These are phyloP conservation scores for Diaporthe vaccinii DNA, from an alignment of 2,329 filamentous ascomycete species.

Conservation along the genomic window DNA sequence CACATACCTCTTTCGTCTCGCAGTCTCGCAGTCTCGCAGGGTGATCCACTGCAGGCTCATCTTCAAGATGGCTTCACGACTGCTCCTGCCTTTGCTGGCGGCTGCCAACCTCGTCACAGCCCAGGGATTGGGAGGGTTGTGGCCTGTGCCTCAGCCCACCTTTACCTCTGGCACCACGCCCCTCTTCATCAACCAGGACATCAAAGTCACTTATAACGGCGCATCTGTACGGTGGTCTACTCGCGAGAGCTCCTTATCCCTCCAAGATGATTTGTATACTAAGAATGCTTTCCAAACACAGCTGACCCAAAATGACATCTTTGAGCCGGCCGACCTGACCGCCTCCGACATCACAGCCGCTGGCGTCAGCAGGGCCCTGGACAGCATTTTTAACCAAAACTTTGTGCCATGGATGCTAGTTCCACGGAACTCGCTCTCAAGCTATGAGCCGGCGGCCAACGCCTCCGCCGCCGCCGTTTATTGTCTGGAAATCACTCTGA, in stretches of 20 bases:
- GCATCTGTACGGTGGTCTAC: slow-evolving; percentile 64
- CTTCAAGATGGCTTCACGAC: slow-evolving; percentile 45
- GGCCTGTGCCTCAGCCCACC: slow-evolving; percentile 65
- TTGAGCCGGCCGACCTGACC: slow-evolving; percentile 57
- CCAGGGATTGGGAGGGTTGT: slow-evolving; percentile 53
- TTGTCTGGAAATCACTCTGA: slow-evolving; percentile 74
- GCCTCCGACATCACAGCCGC: slow-evolving; percentile 68
- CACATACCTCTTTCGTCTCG: neutral
- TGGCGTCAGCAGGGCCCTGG: slow-evolving; percentile 70
- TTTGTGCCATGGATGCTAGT: slow-evolving; percentile 86
- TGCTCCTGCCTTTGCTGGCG: slow-evolving; percentile 55
- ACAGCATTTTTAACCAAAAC: slow-evolving; percentile 75
- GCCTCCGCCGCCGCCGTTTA: slow-evolving; percentile 64
- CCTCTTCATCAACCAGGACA: slow-evolving; percentile 65
- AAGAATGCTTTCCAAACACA: slow-evolving; percentile 54
- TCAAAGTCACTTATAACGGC: slow-evolving; percentile 72
- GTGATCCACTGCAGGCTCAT: slow-evolving; percentile 12
- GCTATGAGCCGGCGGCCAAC: slow-evolving; percentile 72
- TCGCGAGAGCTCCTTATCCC: slow-evolving; percentile 42
- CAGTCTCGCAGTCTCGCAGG: neutral
- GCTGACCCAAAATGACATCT: slow-evolving; percentile 62
- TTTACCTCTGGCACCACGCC: slow-evolving; percentile 65
- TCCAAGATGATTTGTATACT: slow-evolving; percentile 47
- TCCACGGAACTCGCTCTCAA: slow-evolving; percentile 66
- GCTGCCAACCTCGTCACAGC: slow-evolving; percentile 60